Evolutionary conservation across 495 filamentous ascomycete species (phyloP).

Genomic region (Letharia columbiana): DNA sequence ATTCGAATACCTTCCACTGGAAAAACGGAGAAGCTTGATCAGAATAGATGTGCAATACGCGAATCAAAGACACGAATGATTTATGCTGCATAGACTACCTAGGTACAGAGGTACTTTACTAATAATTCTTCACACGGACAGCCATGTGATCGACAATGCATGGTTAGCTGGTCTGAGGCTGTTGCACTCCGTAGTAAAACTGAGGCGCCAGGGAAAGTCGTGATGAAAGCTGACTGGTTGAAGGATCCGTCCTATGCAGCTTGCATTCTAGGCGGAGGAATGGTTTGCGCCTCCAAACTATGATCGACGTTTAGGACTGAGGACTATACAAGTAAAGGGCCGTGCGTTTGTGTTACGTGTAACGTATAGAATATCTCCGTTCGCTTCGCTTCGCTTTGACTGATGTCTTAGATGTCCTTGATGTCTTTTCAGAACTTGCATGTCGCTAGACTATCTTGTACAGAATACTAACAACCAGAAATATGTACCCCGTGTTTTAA

Average conservation of each 20-base stretch:
- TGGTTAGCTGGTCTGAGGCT: background rate
- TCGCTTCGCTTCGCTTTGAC: background rate
- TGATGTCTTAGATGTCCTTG: background rate
- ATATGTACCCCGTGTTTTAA: background rate
- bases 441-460: no score
- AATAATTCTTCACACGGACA: background rate
- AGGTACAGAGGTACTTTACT: background rate
- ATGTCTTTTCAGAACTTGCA: no score
- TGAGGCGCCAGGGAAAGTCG: background rate
- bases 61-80: no score
- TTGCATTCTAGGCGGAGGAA: background rate
- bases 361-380: background rate
- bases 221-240: background rate
- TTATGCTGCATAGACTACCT: background rate
- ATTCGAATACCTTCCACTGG: no score
- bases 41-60: no score
- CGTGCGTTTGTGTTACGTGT: background rate
- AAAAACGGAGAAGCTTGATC: no score
- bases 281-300: background rate
- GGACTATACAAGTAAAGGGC: background rate
- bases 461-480: background rate
- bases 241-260: background rate
- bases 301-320: background rate
- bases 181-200: background rate
- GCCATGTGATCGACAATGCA: slow-evolving; percentile 1